Percentiles rank a stretch among this genome's conserved stretches.
Evolutionary conservation across 1,284 basidiomycete species (phyloP).

Genomic region (Rhodotorula sp.): DNA sequence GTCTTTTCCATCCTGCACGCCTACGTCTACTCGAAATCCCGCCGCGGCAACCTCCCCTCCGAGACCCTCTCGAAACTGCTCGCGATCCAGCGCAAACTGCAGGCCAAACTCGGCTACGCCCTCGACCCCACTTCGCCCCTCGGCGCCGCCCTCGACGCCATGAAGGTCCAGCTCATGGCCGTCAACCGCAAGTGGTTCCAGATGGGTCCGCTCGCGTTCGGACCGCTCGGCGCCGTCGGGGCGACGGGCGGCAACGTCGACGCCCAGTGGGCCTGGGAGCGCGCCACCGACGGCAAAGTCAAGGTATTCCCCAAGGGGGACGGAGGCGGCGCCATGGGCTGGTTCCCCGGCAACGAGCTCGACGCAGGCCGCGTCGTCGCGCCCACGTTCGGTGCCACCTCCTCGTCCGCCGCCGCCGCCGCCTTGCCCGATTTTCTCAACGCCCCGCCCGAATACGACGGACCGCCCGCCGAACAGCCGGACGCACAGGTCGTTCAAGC

Average conservation of each 20-base stretch:
- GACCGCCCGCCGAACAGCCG: constrained; percentile 14
- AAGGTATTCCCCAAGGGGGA: constrained; percentile 22
- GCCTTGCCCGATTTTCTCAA: not conserved
- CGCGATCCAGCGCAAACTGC: constrained; percentile 33
- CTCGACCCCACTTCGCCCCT: constrained; percentile 8
- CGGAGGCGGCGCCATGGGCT: not conserved
- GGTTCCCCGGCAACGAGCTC: constrained; percentile 12
- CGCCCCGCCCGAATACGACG: constrained; percentile 23
- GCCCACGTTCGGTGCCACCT: constrained; percentile 2
- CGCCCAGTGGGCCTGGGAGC: constrained; percentile 32
- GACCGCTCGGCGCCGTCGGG: constrained; percentile 36
- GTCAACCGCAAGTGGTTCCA: constrained; percentile 31
- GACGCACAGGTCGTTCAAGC: constrained; percentile 15
- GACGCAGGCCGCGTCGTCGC: constrained; percentile 28
- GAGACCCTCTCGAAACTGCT: constrained; percentile 39
- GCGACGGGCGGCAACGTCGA: constrained; percentile 18
- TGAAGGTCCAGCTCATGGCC: constrained; percentile 25
- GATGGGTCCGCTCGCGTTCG: constrained; percentile 30
- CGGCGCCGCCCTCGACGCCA: constrained; percentile 35
- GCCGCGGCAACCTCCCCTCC: constrained; percentile 37
- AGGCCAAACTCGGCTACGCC: not conserved
- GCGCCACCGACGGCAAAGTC: constrained; percentile 39
- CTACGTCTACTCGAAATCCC: constrained; percentile 37
- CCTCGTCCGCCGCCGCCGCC: not conserved
- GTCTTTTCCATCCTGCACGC: constrained; percentile 35